Base-by-base conservation (phyloP, 139 green algal genomes). In the Picochlorum sp. region DNA sequence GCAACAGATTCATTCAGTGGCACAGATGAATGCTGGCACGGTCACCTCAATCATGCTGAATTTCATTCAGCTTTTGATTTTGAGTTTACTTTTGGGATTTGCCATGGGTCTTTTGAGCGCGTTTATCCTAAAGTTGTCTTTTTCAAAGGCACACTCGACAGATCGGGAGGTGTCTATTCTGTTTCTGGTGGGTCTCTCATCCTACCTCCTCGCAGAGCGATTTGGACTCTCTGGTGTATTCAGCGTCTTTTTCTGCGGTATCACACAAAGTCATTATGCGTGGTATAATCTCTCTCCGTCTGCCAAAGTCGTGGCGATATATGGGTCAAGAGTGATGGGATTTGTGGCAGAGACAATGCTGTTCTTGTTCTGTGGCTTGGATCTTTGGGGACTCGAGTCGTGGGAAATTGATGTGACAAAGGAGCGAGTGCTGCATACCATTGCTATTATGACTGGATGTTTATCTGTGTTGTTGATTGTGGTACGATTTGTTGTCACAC, bases 201-300 rank as follows among this genome's bases (percentile, higher is more conserved):
- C 79, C 13, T 95, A 93, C 79, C 80, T 90, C 56, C 26, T 74
- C n/a, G 85, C 87, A 23, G 87, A 94, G 66, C 65, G 34, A 2
- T 54, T 89, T 18, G 28, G 59, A 21, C 64, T 91, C 24, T 78
- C 57, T 24, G 85, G 85, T 37, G 89, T 94, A 34, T 84, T 94
- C 26, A 68, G 81, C n/a, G 81, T 92, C 44, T 87, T 94, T 49
- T 92, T 94, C 57, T 80, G 66, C 56, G 87, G 87, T 37, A 79
- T 92, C 41, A 78, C 66, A 21, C 89, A 89, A 81, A 79, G 71
- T 37, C 85, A 89, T 61, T 92, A 92, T 80, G 81, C 83, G 8
- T 75, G 77, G 52, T 74, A 88, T 61, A 80, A 81, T 62, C 66
- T 93, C 3, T 79, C 64, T 37, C 59, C 77, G 2, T 66, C 76